Evolutionary conservation across 2,329 filamentous ascomycete species (phyloP).

Genomic region (Didymella pomorum): DNA sequence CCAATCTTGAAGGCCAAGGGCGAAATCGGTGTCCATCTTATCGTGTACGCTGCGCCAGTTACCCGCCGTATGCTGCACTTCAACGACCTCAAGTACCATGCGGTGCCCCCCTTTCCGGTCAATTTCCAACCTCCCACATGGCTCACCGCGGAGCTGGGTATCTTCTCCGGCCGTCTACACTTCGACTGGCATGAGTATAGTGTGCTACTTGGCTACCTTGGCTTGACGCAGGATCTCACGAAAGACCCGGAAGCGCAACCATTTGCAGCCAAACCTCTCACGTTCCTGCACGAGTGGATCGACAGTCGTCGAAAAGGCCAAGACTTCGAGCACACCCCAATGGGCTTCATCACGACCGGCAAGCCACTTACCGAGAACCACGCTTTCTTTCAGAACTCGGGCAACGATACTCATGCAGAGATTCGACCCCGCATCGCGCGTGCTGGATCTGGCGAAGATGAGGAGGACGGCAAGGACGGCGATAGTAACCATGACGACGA

Average conservation of each 20-base stretch:
- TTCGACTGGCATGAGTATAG: conserved; percentile 60
- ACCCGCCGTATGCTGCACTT: conserved; percentile 68
- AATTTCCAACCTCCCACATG: conserved; percentile 58
- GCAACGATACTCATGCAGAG: conserved; percentile 13
- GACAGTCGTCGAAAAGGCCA: conserved; percentile 62
- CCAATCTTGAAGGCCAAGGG: conserved; percentile 48
- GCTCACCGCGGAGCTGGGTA: conserved; percentile 66
- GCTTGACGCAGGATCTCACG: conserved; percentile 1
- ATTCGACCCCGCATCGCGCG: conserved; percentile 24
- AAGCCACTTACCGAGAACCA: conserved; percentile 59
- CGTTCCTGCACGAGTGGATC: conserved; percentile 64
- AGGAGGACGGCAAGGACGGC: conserved; percentile 15
- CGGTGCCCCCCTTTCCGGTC: conserved; percentile 58
- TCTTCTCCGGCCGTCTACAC: conserved; percentile 69
- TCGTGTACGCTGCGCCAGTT: conserved; percentile 67
- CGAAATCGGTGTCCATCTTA: conserved; percentile 52
- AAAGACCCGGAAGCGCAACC: conserved; percentile 9
- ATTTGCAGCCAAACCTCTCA: conserved; percentile 40
- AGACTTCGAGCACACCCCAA: conserved; percentile 66
- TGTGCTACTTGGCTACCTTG: conserved; percentile 34
- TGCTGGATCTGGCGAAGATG: conserved; percentile 13
- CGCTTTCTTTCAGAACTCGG: conserved; percentile 58
- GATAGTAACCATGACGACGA: conserved; percentile 27
- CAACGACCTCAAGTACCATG: conserved; percentile 62
- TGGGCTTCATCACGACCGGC: conserved; percentile 65